A percentile compares a stretch with the other conserved stretches of the same genome.
phyloP scores from a whole-genome alignment of 179 eudicot species.

The Beta corolliflora region DNA sequence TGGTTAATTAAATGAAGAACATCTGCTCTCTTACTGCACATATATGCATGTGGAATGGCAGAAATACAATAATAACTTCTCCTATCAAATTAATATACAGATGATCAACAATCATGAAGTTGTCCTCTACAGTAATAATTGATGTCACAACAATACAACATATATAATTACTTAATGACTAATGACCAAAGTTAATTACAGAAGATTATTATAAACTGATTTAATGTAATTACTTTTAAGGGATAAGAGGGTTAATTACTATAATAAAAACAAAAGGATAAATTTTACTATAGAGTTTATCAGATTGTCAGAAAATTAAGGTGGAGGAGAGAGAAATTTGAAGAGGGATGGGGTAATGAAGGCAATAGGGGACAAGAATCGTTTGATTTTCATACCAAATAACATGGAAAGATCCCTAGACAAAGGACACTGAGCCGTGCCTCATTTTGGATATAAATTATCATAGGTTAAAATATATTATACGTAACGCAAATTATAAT shows the following conservation, averaged over 20 bases:
- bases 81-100: not conserved
- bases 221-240: not conserved
- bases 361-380: constrained; percentile 59
- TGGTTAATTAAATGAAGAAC: constrained; percentile 2
- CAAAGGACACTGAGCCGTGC: constrained; percentile 54
- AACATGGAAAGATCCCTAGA: constrained; percentile 90
- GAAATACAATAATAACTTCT: constrained; percentile 25
- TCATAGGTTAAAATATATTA: not conserved
- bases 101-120: constrained; percentile 32
- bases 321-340: constrained; percentile 29
- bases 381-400: constrained; percentile 48
- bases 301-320: constrained; percentile 36
- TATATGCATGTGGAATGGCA: constrained; percentile 38
- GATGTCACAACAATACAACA: constrained; percentile 5
- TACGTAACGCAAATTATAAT: not conserved
- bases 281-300: constrained; percentile 13
- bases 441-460: constrained; percentile 33
- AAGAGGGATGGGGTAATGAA: constrained; percentile 4
- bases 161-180: constrained; percentile 6
- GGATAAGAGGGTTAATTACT: not conserved
- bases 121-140: constrained; percentile 34
- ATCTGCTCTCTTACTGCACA: not conserved
- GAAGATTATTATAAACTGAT: not conserved
- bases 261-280: constrained; percentile 1
- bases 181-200: not conserved